Percentiles rank a stretch among this genome's conserved stretches.
Evolutionary conservation across 495 filamentous ascomycete species (phyloP).

Genomic region (Penicillium flavigenum): DNA sequence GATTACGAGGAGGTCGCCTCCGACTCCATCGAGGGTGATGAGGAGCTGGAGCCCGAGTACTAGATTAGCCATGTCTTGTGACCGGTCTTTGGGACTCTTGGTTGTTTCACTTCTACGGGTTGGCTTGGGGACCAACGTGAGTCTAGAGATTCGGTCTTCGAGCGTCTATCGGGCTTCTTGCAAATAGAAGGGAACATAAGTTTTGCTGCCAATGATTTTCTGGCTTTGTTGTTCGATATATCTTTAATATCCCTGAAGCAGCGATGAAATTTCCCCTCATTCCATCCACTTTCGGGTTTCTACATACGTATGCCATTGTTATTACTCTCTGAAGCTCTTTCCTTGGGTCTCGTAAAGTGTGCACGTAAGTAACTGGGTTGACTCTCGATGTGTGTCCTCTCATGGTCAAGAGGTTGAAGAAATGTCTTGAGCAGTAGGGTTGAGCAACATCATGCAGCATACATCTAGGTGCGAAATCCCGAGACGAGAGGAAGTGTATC

Average conservation of each 20-base stretch:
- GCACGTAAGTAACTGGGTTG: background rate
- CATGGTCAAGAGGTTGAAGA: background rate
- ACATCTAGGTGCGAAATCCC: background rate
- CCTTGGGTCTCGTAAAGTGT: background rate
- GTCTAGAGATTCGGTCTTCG: conserved; percentile 27
- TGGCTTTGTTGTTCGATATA: conserved; percentile 47
- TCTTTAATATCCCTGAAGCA: conserved; percentile 51
- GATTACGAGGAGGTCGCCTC: conserved; percentile 99
- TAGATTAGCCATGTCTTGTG: conserved; percentile 51
- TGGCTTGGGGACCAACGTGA: conserved; percentile 31
- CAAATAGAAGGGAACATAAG: conserved; percentile 48
- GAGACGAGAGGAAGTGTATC: background rate
- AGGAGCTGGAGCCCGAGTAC: conserved; percentile 92
- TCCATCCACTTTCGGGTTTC: conserved; percentile 23
- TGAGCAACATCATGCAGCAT: background rate
- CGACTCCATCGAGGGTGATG: conserved; percentile 81
- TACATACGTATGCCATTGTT: conserved; percentile 25
- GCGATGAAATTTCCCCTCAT: conserved; percentile 47
- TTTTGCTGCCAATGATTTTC: conserved; percentile 44
- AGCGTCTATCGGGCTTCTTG: conserved; percentile 35
- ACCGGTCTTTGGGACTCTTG: conserved; percentile 21
- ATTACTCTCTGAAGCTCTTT: conserved; percentile 25
- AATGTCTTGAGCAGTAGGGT: background rate
- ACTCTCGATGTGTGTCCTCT: background rate
- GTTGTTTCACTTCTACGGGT: conserved; percentile 23